Evolutionary conservation across 345 rosid genomes (phyloP), one percentile per base, ranked within the genome.

Genomic region (Populus ilicifolia): DNA sequence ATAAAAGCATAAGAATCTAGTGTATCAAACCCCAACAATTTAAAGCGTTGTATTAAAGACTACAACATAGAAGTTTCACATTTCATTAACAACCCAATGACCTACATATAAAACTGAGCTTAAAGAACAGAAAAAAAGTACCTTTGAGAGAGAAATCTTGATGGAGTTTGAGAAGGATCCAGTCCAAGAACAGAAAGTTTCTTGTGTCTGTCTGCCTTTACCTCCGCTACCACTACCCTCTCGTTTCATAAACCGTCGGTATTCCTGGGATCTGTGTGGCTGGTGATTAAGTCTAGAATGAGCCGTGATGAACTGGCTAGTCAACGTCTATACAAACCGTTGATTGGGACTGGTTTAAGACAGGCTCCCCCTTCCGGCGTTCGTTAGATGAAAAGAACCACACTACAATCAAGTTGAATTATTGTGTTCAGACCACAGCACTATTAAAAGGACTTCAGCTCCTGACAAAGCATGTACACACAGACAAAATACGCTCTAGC

Each of bases 221-320:
- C 48, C 13, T 8, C 23, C 25, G n/a, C 35, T 30, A 50, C 66
- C 38, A 35, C 70, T 62, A 14, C 77, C 8, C 33, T 23, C 13
- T 23, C 3, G 43, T 8, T 30, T 79, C 77, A 59, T 73, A 79
- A 20, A 67, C 73, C 44, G 77, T 79, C 73, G 69, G 54, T 78
- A 56, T 38, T 68, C 17, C 46, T 67, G 73, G 74, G 77, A 79
- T 73, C 74, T 67, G 77, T 59, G 69, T 43, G 11, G 56, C 2
- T n/a, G 8, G 30, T 23, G 33, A n/a, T 30, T 8, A 20, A 23
- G 80, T 50, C 23, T 78, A 71, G 11, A 52, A 10, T 67, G 56
- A 78, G 65, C 80, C 65, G 41, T 1, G 21, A 44, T 64, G 11
- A 5, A 52, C 67, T 11, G 8, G 70, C 16, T 16, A 14, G 81